These are phyloP conservation scores for Acer saccharum DNA, from an alignment of 345 rosid species.

Conservation along the genomic window DNA sequence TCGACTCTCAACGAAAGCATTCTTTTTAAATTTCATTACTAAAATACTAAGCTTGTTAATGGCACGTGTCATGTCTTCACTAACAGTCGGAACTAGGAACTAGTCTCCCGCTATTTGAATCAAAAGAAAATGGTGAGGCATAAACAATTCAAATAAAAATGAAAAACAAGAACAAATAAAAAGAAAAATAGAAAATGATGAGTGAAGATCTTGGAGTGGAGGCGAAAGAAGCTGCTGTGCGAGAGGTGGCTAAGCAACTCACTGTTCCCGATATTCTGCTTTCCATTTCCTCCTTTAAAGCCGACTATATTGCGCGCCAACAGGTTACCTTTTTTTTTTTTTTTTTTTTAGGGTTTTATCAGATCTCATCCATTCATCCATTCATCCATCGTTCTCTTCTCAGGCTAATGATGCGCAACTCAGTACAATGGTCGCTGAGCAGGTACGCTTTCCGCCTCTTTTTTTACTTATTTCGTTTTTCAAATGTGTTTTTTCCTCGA, in stretches of 20 bases:
- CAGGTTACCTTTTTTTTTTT: conserved; percentile 53
- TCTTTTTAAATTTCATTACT: no score
- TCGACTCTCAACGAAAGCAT: no score
- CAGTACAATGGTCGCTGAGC: conserved; percentile 99
- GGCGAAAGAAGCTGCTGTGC: conserved; percentile 93
- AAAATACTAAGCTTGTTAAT: no score
- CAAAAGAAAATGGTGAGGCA: no score
- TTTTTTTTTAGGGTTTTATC: neutral
- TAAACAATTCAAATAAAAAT: no score
- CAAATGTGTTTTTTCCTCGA: neutral
- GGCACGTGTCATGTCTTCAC: no score
- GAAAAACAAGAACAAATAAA: neutral
- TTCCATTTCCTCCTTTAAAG: conserved; percentile 75
- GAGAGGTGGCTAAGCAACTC: conserved; percentile 93
- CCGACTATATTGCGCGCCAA: conserved; percentile 95
- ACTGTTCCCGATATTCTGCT: conserved; percentile 86
- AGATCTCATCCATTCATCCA: neutral
- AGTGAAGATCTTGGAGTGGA: conserved; percentile 97
- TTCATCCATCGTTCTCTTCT: neutral
- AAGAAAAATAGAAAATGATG: conserved; percentile 43
- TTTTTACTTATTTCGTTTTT: no score
- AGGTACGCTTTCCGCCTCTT: conserved; percentile 37
- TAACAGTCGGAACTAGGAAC: no score
- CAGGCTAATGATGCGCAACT: conserved; percentile 99
- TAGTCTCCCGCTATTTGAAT: no score